A percentile compares a stretch with the other conserved stretches of the same genome.
Conservation (phyloP, 2,329 filamentous ascomycete species). For the Diaporthe vexans region DNA sequence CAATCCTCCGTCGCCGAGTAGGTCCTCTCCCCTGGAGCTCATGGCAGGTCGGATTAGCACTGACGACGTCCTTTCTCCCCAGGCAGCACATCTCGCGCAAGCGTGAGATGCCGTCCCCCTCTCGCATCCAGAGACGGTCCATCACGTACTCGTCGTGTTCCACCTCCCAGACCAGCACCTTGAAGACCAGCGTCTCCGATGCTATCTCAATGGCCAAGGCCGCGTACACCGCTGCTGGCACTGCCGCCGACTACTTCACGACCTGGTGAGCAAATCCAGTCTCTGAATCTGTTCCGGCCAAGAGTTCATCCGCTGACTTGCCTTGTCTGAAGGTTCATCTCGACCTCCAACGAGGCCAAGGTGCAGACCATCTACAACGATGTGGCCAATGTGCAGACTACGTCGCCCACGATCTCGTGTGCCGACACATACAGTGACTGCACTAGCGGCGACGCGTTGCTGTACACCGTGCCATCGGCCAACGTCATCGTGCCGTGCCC, state of each 20-base stretch:
- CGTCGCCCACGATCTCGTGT: conserved; percentile 41
- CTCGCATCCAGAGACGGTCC: conserved; percentile 38
- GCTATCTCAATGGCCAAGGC: conserved; percentile 37
- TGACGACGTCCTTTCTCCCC: not conserved
- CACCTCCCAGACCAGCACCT: conserved; percentile 34
- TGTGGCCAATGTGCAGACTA: conserved; percentile 42
- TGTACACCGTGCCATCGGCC: conserved; percentile 39
- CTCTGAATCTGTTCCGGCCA: not conserved
- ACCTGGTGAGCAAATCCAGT: conserved; percentile 20
- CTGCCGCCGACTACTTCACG: conserved; percentile 41
- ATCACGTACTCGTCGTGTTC: conserved; percentile 38
- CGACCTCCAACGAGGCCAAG: conserved; percentile 33
- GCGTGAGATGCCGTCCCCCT: conserved; percentile 20
- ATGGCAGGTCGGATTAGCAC: not conserved
- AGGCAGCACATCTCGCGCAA: conserved; percentile 39
- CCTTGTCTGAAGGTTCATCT: conserved; percentile 31
- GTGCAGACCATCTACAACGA: conserved; percentile 41
- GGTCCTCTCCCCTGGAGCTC: not conserved
- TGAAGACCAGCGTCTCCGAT: conserved; percentile 38
- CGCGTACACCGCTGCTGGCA: conserved; percentile 40
- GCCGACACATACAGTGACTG: conserved; percentile 42
- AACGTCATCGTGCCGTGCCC: conserved; percentile 43
- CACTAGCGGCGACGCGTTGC: conserved; percentile 36
- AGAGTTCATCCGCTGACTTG: not conserved
- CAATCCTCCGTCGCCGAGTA: conserved; percentile 38